Conservation (phyloP, 371 early-diverging fungal species). For the Haplosporangium sp. region DNA sequence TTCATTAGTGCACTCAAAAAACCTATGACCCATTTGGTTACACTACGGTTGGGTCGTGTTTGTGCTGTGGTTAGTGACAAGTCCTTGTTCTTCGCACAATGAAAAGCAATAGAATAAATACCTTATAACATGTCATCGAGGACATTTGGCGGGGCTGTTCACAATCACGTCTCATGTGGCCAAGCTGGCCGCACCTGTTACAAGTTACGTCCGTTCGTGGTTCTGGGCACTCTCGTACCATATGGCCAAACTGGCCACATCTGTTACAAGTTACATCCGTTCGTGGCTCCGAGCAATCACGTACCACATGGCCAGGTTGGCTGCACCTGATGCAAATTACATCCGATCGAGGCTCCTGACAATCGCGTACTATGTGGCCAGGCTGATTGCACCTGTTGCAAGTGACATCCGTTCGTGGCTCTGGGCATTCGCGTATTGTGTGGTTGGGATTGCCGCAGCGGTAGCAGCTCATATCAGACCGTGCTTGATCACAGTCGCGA, state of each 20-base stretch:
- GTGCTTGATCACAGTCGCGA: slow-evolving; percentile 42
- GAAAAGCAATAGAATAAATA: not conserved
- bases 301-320: slow-evolving; percentile 30
- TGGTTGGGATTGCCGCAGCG: slow-evolving; percentile 39
- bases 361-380: slow-evolving; percentile 44
- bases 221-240: slow-evolving; percentile 48
- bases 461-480: slow-evolving; percentile 63
- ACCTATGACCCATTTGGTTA: slow-evolving; percentile 13
- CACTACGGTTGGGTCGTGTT: not conserved
- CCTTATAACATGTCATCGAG: slow-evolving; percentile 16
- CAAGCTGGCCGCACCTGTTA: not conserved
- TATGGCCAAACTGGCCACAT: not conserved
- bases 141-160: not conserved
- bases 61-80: not conserved
- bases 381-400: slow-evolving; percentile 21
- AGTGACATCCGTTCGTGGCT: not conserved
- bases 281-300: slow-evolving; percentile 39
- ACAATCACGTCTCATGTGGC: slow-evolving; percentile 18
- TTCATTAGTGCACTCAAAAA: slow-evolving; percentile 50
- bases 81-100: not conserved
- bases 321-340: slow-evolving; percentile 22
- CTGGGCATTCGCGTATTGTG: slow-evolving; percentile 15
- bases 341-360: not conserved
- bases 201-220: slow-evolving; percentile 8
- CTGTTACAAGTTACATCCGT: not conserved